Evolutionary conservation across 495 filamentous ascomycete genomes (phyloP).

Genomic region (Baudoinia panamericana): DNA sequence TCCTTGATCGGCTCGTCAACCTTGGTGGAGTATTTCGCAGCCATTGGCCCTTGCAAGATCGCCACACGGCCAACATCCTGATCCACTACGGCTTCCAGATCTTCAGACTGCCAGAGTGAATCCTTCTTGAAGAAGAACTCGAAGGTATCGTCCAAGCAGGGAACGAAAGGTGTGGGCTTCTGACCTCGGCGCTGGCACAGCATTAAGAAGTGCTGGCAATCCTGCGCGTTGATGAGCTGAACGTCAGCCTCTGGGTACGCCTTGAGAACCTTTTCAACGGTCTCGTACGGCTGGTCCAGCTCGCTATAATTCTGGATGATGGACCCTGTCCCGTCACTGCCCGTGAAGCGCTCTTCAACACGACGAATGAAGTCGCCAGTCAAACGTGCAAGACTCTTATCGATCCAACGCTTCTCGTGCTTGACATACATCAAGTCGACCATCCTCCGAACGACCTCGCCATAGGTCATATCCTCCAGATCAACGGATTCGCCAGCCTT

Average conservation of each 20-base stretch:
- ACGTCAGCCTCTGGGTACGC: slow-evolving; percentile 72
- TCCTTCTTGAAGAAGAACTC: slow-evolving; percentile 99
- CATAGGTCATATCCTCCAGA: slow-evolving; percentile 96
- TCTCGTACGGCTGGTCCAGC: slow-evolving; percentile 65
- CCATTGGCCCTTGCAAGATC: slow-evolving; percentile 91
- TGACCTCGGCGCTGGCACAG: slow-evolving; percentile 88
- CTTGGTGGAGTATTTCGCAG: slow-evolving; percentile 74
- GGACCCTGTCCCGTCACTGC: slow-evolving; percentile 51
- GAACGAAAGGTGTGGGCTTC: slow-evolving; percentile 94
- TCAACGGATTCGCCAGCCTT: slow-evolving; percentile 71
- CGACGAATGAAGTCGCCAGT: slow-evolving; percentile 92
- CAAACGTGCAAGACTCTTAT: slow-evolving; percentile 63
- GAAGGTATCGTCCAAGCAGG: slow-evolving; percentile 83
- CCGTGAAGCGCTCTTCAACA: slow-evolving; percentile 83
- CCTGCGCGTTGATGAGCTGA: slow-evolving; percentile 93
- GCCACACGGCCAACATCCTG: slow-evolving; percentile 91
- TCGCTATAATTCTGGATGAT: slow-evolving; percentile 76
- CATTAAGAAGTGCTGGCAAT: slow-evolving; percentile 88
- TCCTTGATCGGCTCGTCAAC: slow-evolving; percentile 89
- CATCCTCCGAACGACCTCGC: slow-evolving; percentile 84
- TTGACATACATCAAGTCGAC: slow-evolving; percentile 93
- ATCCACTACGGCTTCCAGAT: slow-evolving; percentile 84
- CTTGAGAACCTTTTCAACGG: slow-evolving; percentile 64
- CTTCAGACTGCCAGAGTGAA: slow-evolving; percentile 98
- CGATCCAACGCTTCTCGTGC: slow-evolving; percentile 89